Conservation (phyloP, 768 basidiomycete species). For the Artomyces pyxidatus region DNA sequence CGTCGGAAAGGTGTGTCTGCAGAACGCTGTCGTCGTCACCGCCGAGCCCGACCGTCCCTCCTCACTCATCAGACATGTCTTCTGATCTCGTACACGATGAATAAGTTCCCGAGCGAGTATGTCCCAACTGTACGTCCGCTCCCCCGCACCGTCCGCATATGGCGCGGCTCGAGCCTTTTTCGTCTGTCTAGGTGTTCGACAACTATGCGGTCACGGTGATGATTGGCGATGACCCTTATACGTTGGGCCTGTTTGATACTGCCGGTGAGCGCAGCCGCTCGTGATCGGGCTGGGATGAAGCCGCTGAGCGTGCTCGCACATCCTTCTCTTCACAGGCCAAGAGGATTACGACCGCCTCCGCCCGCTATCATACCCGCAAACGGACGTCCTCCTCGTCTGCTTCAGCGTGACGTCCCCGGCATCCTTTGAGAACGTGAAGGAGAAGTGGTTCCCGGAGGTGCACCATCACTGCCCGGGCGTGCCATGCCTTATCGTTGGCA, state of each 20-base stretch:
- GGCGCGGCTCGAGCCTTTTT: constrained; percentile 15
- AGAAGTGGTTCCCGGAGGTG: constrained; percentile 99
- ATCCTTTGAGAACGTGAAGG: constrained; percentile 99
- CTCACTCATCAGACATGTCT: constrained; percentile 67
- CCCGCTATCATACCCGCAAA: constrained; percentile 98
- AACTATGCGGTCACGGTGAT: constrained; percentile 99
- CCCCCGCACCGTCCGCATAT: constrained; percentile 15
- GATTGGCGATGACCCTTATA: constrained; percentile 99
- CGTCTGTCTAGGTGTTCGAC: constrained; percentile 67
- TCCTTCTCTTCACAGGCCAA: constrained; percentile 56
- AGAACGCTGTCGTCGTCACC: not conserved
- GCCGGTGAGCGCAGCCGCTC: constrained; percentile 62
- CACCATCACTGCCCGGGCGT: constrained; percentile 99
- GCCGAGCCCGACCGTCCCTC: not conserved
- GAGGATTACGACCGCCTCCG: constrained; percentile 99
- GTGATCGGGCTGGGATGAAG: not conserved
- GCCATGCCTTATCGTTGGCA: constrained; percentile 98
- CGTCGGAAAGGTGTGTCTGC: constrained; percentile 81
- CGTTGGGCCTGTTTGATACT: constrained; percentile 96
- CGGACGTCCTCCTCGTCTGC: constrained; percentile 98
- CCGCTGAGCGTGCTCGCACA: constrained; percentile 11
- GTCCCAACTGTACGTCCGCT: constrained; percentile 80
- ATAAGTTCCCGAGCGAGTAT: constrained; percentile 98
- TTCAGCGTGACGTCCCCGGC: constrained; percentile 98
- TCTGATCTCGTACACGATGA: constrained; percentile 94